Conservation (phyloP, 768 basidiomycete genomes). For the Xerocomellus chrysenteron region DNA sequence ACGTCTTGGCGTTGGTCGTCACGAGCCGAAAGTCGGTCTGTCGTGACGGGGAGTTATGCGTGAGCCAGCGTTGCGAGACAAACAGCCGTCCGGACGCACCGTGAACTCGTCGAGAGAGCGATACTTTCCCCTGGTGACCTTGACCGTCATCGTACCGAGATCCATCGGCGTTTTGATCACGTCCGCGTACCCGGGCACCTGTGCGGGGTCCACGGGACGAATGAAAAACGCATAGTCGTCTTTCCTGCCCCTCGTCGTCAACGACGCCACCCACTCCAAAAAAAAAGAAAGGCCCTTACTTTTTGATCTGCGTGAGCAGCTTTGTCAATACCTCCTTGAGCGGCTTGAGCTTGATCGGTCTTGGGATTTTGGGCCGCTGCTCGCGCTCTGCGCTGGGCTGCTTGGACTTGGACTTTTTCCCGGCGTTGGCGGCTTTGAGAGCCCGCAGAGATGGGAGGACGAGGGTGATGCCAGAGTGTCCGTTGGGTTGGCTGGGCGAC, state of each 20-base stretch:
- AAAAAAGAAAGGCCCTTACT: constrained; percentile 40
- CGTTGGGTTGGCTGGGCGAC: constrained; percentile 22
- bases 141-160: constrained; percentile 79
- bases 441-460: constrained; percentile 66
- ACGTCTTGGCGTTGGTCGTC: constrained; percentile 68
- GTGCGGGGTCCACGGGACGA: constrained; percentile 57
- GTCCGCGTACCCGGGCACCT: constrained; percentile 63
- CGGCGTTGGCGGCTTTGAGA: constrained; percentile 54
- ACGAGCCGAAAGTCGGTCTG: constrained; percentile 74
- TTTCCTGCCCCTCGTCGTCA: constrained; percentile 47
- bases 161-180: constrained; percentile 89
- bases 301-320: constrained; percentile 72
- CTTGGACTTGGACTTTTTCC: constrained; percentile 46
- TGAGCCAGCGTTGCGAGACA: not conserved
- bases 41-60: no score
- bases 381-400: constrained; percentile 28
- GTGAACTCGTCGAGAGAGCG: constrained; percentile 78
- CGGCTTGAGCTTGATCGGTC: constrained; percentile 75
- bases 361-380: constrained; percentile 34
- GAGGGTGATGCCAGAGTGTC: constrained; percentile 57
- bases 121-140: constrained; percentile 76
- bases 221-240: constrained; percentile 87
- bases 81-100: constrained; percentile 39
- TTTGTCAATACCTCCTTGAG: constrained; percentile 70
- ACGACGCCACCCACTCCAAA: not conserved